These are phyloP conservation scores for Pseudogymnoascus verrucosus DNA, from an alignment of 2,329 filamentous ascomycete genomes.

Conservation along the genomic window DNA sequence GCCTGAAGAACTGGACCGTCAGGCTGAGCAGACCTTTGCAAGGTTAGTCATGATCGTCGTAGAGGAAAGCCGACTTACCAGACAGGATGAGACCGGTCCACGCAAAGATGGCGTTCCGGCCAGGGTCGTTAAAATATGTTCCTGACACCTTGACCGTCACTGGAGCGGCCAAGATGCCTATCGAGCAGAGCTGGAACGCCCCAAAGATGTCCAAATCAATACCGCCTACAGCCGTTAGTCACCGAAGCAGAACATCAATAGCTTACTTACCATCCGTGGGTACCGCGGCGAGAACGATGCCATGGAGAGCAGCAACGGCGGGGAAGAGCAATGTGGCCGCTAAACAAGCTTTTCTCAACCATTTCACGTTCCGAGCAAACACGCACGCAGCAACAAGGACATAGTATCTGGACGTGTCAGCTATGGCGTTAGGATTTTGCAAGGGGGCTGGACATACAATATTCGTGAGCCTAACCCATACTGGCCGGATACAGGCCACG, in stretches of 20 bases:
- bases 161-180: constrained; percentile 57
- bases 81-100: constrained; percentile 56
- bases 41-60: constrained; percentile 5
- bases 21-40: constrained; percentile 48
- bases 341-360: constrained; percentile 55
- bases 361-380: constrained; percentile 51
- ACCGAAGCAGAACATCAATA: not conserved
- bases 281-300: constrained; percentile 49
- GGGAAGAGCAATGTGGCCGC: constrained; percentile 56
- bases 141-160: constrained; percentile 51
- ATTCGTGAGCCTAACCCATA: constrained; percentile 47
- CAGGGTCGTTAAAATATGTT: constrained; percentile 57
- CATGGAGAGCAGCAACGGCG: constrained; percentile 56
- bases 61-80: constrained; percentile 33
- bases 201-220: constrained; percentile 63
- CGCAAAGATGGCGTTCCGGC: constrained; percentile 57
- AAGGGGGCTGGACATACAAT: constrained; percentile 32
- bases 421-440: not conserved
- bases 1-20: constrained; percentile 56
- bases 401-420: constrained; percentile 44
- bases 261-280: constrained; percentile 47
- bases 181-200: constrained; percentile 58
- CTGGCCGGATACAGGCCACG: constrained; percentile 49
- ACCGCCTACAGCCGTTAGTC: constrained; percentile 37
- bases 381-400: constrained; percentile 55